phyloP scores from a whole-genome alignment of 2,329 filamentous ascomycete species.

The Bertia moriformis region DNA sequence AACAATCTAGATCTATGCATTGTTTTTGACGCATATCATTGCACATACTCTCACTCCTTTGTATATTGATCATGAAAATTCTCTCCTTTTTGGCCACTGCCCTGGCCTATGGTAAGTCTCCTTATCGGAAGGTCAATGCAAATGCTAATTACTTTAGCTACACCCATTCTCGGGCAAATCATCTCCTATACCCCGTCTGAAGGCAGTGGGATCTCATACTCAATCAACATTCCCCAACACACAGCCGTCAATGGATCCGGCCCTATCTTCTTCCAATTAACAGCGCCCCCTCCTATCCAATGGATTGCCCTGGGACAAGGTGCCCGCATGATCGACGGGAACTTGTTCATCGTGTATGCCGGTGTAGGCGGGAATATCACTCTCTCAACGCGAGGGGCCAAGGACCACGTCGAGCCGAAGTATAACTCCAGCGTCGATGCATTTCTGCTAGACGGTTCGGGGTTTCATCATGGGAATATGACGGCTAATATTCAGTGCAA shows the following conservation, averaged over 20 bases:
- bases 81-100: no score
- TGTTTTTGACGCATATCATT: no score
- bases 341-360: constrained; percentile 50
- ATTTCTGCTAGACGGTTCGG: constrained; percentile 42
- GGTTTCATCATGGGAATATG: constrained; percentile 34
- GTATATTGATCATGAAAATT: no score
- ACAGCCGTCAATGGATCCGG: constrained; percentile 31
- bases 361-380: constrained; percentile 44
- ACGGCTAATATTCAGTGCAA: constrained; percentile 42
- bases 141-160: no score
- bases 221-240: constrained; percentile 34
- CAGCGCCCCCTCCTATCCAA: constrained; percentile 31
- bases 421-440: constrained; percentile 27
- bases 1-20: no score
- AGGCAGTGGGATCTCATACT: constrained; percentile 36
- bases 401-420: constrained; percentile 29
- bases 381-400: constrained; percentile 37
- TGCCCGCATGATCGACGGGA: constrained; percentile 33
- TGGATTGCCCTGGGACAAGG: constrained; percentile 49
- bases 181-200: no score
- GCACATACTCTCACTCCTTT: no score
- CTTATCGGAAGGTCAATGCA: no score
- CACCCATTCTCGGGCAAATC: no score
- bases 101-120: no score
- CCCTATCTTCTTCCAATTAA: constrained; percentile 46